Conservation (phyloP, 1,284 basidiomycete species). For the Anthracocystis panici-leucophaei region DNA sequence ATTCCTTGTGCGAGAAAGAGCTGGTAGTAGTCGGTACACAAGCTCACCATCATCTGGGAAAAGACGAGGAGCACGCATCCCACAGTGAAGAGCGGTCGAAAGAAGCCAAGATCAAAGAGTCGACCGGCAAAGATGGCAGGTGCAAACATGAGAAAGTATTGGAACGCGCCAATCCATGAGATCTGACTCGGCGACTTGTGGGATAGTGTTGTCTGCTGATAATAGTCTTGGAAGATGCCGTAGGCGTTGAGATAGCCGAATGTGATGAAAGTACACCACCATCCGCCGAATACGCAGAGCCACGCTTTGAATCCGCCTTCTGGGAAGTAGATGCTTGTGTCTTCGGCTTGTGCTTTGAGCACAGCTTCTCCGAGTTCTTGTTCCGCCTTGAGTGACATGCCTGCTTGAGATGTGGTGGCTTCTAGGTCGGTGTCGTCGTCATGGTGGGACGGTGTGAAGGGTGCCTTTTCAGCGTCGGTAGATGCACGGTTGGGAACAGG, state of each 20-base stretch:
- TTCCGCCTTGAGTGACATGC: conserved; percentile 44
- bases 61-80: conserved; percentile 51
- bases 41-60: conserved; percentile 59
- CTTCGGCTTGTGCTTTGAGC: conserved; percentile 32
- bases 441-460: conserved; percentile 9
- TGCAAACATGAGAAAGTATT: conserved; percentile 53
- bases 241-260: conserved; percentile 56
- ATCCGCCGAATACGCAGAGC: conserved; percentile 54
- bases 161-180: conserved; percentile 56
- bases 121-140: conserved; percentile 47
- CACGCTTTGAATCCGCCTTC: conserved; percentile 55
- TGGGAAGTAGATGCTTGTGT: conserved; percentile 41
- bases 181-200: conserved; percentile 45
- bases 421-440: conserved; percentile 39
- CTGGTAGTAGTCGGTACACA: conserved; percentile 58
- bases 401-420: conserved; percentile 36
- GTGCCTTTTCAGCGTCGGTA: conserved; percentile 12
- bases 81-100: conserved; percentile 32
- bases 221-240: conserved; percentile 55
- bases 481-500: neutral
- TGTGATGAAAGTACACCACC: conserved; percentile 52
- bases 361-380: conserved; percentile 38
- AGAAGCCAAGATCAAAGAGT: conserved; percentile 54
- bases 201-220: conserved; percentile 35
- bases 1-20: conserved; percentile 61